Evolutionary conservation across 371 early-diverging fungal genomes (phyloP).

Genomic region (Rhizopus delemar): DNA sequence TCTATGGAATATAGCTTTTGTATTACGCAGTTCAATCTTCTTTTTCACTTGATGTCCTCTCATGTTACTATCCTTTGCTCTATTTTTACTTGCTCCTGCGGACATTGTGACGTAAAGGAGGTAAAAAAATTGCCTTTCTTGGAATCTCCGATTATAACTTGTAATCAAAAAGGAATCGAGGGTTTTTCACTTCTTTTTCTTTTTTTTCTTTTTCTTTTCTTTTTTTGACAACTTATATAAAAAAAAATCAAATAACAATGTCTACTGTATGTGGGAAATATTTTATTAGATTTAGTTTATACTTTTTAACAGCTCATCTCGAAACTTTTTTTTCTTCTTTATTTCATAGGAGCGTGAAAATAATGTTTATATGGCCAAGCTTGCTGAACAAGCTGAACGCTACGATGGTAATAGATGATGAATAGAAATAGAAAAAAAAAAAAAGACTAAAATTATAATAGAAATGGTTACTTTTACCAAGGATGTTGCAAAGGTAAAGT

Average conservation of each 20-base stretch:
- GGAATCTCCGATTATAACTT: not conserved
- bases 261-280: constrained; percentile 74
- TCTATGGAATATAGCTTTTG: too few relatives aligned
- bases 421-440: not conserved
- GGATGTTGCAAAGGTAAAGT: constrained; percentile 65
- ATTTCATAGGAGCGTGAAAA: constrained; percentile 43
- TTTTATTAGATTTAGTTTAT: too few relatives aligned
- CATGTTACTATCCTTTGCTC: not conserved
- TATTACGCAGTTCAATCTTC: too few relatives aligned
- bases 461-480: constrained; percentile 97
- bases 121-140: constrained; percentile 6
- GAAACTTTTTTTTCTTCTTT: not conserved
- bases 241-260: constrained; percentile 6
- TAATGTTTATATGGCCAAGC: constrained; percentile 88
- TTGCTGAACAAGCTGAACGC: constrained; percentile 98
- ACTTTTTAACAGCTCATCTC: constrained; percentile 78
- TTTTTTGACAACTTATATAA: not conserved
- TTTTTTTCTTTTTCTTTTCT: constrained; percentile 9
- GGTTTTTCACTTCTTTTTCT: not conserved
- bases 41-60: too few relatives aligned
- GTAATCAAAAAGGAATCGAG: not conserved
- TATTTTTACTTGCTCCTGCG: constrained; percentile 25
- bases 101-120: constrained; percentile 23
- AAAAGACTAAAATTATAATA: constrained; percentile 29
- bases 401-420: constrained; percentile 67